Evolutionary conservation across 306 rosid species (phyloP), one percentile per base, ranked within the genome.

Genomic region (Fragaria iinumae): DNA sequence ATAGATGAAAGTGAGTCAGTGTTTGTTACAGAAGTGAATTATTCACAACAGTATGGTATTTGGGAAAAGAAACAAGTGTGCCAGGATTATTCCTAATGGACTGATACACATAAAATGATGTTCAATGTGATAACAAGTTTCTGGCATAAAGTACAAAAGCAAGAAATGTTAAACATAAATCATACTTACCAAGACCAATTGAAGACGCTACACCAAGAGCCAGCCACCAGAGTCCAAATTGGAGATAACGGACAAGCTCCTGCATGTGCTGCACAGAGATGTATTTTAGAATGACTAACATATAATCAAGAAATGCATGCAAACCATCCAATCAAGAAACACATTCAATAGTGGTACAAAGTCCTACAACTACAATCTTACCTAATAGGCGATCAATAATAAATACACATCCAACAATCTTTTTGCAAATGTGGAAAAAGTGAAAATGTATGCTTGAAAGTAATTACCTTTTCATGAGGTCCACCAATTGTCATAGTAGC

Each of bases 171-270:
- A 21, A 53, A 8, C 4, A 73, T 16, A 57, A 41, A 43, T 41
- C 43, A 0, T 16, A 11, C 70, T 74, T 62, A 74, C 78, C 78
- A 27, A 74, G 78, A 60, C 70, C 78, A 74, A 74, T 60, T 3
- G 78, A 74, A 1, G 78, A 74, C 18, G 78, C 78, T 11, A 74
- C 59, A 74, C 78, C 78, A 62, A 74, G 70, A 47, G 57, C 70
- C 32, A 74, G 70, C 78, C 78, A 74, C 70, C 78, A 74, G 70
- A 74, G 7, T 5, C 70, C 78, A 7, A 74, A 74, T 18, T 74
- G 70, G 0, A 74, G 45, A 60, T 60, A 74, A 44, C 14, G 70
- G 11, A 62, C 11, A 45, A 74, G 70, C 78, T 60, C 78, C 44
- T 29, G 59, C 14, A 74, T 3, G 48, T 74, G 70, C 78, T 60